These are phyloP conservation scores for Hylodesmum podocarpum DNA, from an alignment of 306 rosid species.

Conservation along the genomic window DNA sequence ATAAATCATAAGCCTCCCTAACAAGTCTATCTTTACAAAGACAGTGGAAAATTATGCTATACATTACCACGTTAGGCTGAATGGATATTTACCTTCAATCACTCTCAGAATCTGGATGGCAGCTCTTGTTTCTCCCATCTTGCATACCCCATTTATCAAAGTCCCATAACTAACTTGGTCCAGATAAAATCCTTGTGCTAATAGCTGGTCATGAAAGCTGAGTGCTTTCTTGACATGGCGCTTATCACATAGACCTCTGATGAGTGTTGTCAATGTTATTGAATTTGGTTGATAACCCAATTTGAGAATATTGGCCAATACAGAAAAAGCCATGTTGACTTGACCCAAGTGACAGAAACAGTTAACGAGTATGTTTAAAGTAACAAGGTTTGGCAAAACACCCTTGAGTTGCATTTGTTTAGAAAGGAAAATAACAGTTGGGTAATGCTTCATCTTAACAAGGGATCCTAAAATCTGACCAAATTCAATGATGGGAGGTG, in stretches of 20 bases:
- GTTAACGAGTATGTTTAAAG: background rate
- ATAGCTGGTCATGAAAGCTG: background rate
- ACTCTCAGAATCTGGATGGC: background rate
- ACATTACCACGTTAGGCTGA: background rate
- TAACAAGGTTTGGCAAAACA: background rate
- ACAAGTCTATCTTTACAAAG: background rate
- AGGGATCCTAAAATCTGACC: background rate
- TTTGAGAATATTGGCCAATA: background rate
- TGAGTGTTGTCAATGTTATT: background rate
- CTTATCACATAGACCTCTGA: background rate
- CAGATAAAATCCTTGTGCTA: background rate
- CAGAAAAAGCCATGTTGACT: background rate
- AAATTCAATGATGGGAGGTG: background rate
- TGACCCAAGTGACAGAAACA: background rate
- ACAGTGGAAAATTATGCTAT: background rate
- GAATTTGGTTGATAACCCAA: background rate
- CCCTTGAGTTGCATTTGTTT: background rate
- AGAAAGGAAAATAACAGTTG: background rate
- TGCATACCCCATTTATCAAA: background rate
- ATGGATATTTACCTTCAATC: background rate
- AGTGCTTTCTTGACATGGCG: background rate
- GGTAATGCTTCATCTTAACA: background rate
- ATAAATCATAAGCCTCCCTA: background rate
- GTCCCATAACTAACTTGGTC: background rate
- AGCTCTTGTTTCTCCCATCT: background rate